phyloP scores from a whole-genome alignment of 495 filamentous ascomycete species.

The Daldinia bambusicola region DNA sequence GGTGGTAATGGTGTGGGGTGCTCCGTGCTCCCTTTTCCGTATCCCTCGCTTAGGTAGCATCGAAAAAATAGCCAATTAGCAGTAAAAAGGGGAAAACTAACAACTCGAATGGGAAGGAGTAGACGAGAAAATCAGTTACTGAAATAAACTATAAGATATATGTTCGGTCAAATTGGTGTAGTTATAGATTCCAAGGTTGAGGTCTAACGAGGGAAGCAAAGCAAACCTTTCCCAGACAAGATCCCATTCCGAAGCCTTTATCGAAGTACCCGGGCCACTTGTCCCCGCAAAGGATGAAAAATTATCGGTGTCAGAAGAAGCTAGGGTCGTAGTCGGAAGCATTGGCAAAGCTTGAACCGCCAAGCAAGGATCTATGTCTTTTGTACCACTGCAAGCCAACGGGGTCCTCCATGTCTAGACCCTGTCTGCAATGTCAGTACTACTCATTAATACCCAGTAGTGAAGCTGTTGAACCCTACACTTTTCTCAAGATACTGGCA shows the following conservation, averaged over 20 bases:
- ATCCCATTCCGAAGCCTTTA: constrained; percentile 4
- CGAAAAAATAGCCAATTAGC: constrained; percentile 23
- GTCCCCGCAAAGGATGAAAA: constrained; percentile 25
- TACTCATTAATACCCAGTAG: constrained; percentile 6
- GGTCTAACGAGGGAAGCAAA: constrained; percentile 2
- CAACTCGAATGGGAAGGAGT: constrained; percentile 33
- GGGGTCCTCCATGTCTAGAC: constrained; percentile 14
- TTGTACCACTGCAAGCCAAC: constrained; percentile 9
- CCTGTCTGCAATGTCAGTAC: constrained; percentile 24
- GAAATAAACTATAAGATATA: not conserved
- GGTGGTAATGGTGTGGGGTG: not conserved
- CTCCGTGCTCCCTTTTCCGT: not conserved
- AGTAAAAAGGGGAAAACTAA: constrained; percentile 7
- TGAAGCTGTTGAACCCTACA: constrained; percentile 4
- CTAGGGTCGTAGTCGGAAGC: constrained; percentile 24
- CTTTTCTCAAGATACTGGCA: not conserved
- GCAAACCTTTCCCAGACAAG: constrained; percentile 17
- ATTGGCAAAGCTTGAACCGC: constrained; percentile 44
- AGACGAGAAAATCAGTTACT: constrained; percentile 23
- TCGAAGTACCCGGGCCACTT: not conserved
- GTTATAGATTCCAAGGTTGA: not conserved
- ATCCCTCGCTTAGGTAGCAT: constrained; percentile 10
- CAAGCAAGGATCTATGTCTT: constrained; percentile 22
- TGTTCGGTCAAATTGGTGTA: constrained; percentile 14
- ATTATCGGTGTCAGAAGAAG: constrained; percentile 33